phyloP scores from a whole-genome alignment of 345 rosid genomes.

The Gynandropsis gynandra region DNA sequence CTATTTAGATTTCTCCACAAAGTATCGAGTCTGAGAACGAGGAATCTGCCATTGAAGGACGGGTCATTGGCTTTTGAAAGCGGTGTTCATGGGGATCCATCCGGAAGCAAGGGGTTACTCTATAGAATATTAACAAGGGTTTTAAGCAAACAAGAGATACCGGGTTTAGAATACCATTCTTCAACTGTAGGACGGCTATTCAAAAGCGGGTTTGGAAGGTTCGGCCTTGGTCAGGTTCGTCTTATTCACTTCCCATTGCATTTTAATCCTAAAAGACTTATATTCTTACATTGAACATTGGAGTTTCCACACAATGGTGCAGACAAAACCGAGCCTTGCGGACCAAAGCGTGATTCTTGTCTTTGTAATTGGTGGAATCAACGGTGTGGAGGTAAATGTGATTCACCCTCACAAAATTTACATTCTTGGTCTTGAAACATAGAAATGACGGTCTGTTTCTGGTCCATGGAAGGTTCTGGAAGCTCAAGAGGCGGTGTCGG shows the following conservation, averaged over 20 bases:
- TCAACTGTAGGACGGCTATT: conserved; percentile 89
- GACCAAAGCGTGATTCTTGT: conserved; percentile 80
- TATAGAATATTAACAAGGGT: conserved; percentile 56
- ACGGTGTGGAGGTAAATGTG: conserved; percentile 59
- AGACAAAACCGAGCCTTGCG: conserved; percentile 83
- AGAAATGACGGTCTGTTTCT: conserved; percentile 1
- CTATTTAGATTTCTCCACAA: conserved; percentile 77
- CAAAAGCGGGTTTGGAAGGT: conserved; percentile 94
- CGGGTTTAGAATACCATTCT: conserved; percentile 87
- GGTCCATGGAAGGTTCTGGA: conserved; percentile 47
- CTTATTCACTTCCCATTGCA: neutral
- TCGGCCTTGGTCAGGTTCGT: conserved; percentile 90
- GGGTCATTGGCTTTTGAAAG: conserved; percentile 46
- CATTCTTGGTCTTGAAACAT: neutral
- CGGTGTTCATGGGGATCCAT: conserved; percentile 43
- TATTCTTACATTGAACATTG: neutral
- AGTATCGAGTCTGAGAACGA: conserved; percentile 51
- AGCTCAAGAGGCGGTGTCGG: conserved; percentile 72
- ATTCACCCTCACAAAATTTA: neutral
- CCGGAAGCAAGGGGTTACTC: conserved; percentile 55
- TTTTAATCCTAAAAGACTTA: too few relatives aligned
- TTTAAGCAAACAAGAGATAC: conserved; percentile 54
- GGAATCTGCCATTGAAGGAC: conserved; percentile 44
- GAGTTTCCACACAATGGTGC: conserved; percentile 16
- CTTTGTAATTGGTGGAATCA: conserved; percentile 88